Base-by-base conservation (phyloP, 2,329 filamentous ascomycete species). In the Alternaria solani region DNA sequence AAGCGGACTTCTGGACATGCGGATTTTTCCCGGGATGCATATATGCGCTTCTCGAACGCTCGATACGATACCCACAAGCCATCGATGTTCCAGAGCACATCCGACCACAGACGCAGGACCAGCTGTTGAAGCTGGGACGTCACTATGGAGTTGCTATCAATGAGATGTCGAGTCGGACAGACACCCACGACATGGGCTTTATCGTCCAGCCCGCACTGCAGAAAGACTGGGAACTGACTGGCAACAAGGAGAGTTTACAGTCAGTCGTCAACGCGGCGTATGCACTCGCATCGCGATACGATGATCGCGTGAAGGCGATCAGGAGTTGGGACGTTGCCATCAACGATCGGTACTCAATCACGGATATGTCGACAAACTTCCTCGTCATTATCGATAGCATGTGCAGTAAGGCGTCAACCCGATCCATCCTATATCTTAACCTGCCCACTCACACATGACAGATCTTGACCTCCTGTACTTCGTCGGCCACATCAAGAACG, bases 101-200 rank as follows among this genome's bases (percentile, higher is more conserved):
- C 4, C 65, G 70, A 4, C 49, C 63, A 16, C 59, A 63, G 1
- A 63, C 75, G 8, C 65, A 69, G 39, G 63, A 72, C 2, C 66
- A 74, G 6, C 43, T 76, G 0, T 52, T 77, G 1, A 61, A 62
- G 7, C 58, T 75, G 1, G 75, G 75, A 5, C 64, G 74, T 1
- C 72, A 76, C 47, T 76, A 73, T 65, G 66, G 69, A 16, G 67
- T 76, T 4, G 73, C 75, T 3, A 76, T 77, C 51, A 70, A 72
- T 16, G 8, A 71, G 59, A 59, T 79, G 75, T 75, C 74, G 1
- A 62, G 65, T 4, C 66, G 82, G 30, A 85, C 77, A 4, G 82
- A 86, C 55, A 86, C 84, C 0, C 85, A 86, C 57, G 84, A 86
- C 42, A 79, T 87, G 59, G 83, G 84, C 0, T 87, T 87, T 64